Base-by-base conservation (phyloP, 2,329 filamentous ascomycete species). In the Nemania abortiva region DNA sequence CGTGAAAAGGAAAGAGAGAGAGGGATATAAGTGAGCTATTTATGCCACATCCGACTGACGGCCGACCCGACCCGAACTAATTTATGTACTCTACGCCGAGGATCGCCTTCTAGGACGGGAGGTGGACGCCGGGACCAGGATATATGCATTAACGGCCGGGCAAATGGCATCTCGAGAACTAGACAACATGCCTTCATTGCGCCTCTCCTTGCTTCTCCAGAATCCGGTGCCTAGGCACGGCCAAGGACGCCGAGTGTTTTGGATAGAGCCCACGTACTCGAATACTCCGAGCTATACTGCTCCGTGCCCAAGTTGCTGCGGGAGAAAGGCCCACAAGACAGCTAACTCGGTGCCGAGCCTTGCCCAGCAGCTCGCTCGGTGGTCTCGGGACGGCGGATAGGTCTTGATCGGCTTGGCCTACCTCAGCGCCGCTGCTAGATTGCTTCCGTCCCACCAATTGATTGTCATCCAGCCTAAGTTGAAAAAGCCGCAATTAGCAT, bases 341-440 rank as follows among this genome's bases (percentile, higher is more conserved):
- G 27, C 27, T 50, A 54, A 37, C 53, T 69, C 58, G 66, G 68
- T 60, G 61, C 65, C 65, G 59, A 64, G 65, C 55, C 60, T 6
- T 56, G 65, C 49, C 47, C 53, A 58, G 47, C 53, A 34, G 34
- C 65, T 63, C 20, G 37, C 15, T 54, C 59, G 53, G 65, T 42
- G 15, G 58, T 10, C 57, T 62, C 52, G 42, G 52, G 60, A n/a
- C 24, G 50, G 37, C 13, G 20, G 34, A 54, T 20, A 47, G 29
- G 15, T 22, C n/a, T 34, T 55, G 37, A 63, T 47, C 60, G 37
- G 37, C 60, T 55, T 63, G 58, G 31, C 37, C 58, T 42, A 45
- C 45, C 31, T 63, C 47, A 53, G 39, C 50, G 13, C 37, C 18
- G 37, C 20, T 45, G 24, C 49, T 11, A 20, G 50, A 18, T 27